Evolutionary conservation across 805 yeast species (phyloP).

Genomic region (Ascoidea tarda): DNA sequence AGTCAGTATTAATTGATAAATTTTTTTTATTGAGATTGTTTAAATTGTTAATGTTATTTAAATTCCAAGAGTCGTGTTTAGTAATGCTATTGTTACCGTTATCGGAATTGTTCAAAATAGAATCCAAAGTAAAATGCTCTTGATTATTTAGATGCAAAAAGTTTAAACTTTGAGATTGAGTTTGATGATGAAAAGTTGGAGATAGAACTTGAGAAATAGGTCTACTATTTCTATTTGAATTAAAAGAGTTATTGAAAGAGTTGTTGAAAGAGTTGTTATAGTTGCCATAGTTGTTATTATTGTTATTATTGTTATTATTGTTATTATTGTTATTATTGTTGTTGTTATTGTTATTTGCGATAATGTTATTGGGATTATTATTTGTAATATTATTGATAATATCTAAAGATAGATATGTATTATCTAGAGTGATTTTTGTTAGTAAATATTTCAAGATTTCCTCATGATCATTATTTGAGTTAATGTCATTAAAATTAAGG

Average conservation of each 20-base stretch:
- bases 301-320: constrained; percentile 6
- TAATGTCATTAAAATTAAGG: too few species aligned
- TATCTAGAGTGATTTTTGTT: constrained; percentile 1
- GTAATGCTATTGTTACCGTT: too few species aligned
- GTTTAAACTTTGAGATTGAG: background rate
- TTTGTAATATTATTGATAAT: constrained; percentile 4
- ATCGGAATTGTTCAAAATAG: constrained; percentile 18
- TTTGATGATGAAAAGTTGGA: constrained; percentile 4
- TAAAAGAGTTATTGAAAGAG: constrained; percentile 9
- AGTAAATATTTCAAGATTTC: too few species aligned
- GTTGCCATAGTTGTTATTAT: constrained; percentile 7
- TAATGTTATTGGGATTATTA: background rate
- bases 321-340: constrained; percentile 2
- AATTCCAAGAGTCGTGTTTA: too few species aligned
- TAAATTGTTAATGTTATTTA: too few species aligned
- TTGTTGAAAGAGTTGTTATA: background rate
- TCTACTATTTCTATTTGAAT: constrained; percentile 14
- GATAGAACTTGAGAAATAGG: constrained; percentile 20
- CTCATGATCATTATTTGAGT: too few species aligned
- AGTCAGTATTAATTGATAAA: background rate
- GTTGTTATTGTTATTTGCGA: constrained; percentile 1
- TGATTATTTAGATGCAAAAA: constrained; percentile 10
- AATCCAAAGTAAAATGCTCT: constrained; percentile 24
- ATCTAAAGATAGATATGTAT: constrained; percentile 7
- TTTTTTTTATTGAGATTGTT: too few species aligned